These are phyloP conservation scores for Penicillium taxi DNA, from an alignment of 495 filamentous ascomycete genomes.

Conservation along the genomic window DNA sequence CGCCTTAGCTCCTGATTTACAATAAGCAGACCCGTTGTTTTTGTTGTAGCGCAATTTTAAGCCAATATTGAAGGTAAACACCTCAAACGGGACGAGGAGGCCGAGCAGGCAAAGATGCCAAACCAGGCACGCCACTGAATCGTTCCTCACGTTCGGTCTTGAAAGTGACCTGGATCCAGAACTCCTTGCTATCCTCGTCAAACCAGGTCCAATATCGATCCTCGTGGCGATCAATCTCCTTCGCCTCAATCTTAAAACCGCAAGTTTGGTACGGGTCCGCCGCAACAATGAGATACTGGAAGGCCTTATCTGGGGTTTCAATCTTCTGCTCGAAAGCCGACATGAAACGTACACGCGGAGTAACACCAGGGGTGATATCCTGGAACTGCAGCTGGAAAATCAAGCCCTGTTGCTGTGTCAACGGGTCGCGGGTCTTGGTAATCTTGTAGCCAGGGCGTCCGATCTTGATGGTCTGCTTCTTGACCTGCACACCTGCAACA, in stretches of 20 bases:
- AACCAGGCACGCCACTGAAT: conserved; percentile 85
- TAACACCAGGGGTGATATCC: conserved; percentile 69
- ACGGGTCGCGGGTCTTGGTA: conserved; percentile 84
- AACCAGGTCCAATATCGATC: conserved; percentile 90
- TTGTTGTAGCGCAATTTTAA: too few relatives aligned
- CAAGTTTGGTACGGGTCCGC: conserved; percentile 98
- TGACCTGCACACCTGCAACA: conserved; percentile 72
- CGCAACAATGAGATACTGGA: conserved; percentile 89
- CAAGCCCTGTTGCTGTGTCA: conserved; percentile 82
- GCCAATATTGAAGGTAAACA: too few relatives aligned
- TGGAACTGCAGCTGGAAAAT: conserved; percentile 95
- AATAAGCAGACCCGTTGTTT: too few relatives aligned
- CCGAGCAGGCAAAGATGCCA: conserved; percentile 65
- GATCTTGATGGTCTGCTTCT: conserved; percentile 92
- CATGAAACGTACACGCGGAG: conserved; percentile 90
- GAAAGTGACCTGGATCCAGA: conserved; percentile 98
- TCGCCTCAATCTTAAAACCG: conserved; percentile 89
- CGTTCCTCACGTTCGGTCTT: conserved; percentile 97
- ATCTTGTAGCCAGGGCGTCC: conserved; percentile 97
- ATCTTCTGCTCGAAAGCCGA: conserved; percentile 93
- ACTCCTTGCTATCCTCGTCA: conserved; percentile 93
- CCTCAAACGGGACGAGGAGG: too few relatives aligned
- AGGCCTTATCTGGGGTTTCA: conserved; percentile 87
- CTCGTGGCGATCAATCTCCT: conserved; percentile 84
- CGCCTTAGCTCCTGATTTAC: too few relatives aligned